phyloP scores from a whole-genome alignment of 1,139 yeast genomes.

The Saccharomyces pastorianus region DNA sequence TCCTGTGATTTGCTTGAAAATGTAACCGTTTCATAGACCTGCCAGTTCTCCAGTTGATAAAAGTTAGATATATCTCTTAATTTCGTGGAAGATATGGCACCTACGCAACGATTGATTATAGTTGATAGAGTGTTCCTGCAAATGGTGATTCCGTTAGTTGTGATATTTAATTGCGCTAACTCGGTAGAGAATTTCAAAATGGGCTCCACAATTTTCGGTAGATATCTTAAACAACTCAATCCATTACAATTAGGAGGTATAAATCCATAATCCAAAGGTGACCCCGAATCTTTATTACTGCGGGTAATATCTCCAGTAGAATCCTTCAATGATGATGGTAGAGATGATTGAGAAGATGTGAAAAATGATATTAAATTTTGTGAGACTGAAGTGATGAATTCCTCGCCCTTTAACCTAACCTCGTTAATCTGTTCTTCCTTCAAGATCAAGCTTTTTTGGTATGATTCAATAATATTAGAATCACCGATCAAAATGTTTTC shows the following conservation, averaged over 20 bases:
- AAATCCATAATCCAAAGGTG: conserved; percentile 40
- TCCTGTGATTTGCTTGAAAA: conserved; percentile 1
- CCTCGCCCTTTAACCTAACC: conserved; percentile 33
- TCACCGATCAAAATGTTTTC: conserved; percentile 30
- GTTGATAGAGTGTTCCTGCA: conserved; percentile 34
- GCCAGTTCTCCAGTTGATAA: conserved; percentile 40
- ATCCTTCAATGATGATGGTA: conserved; percentile 4
- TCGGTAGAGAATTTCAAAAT: conserved; percentile 37
- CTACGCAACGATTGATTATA: conserved; percentile 38
- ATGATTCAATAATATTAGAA: conserved; percentile 15
- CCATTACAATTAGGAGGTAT: conserved; percentile 57
- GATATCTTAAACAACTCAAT: conserved; percentile 44
- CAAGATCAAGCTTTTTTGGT: conserved; percentile 29
- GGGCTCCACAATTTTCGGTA: conserved; percentile 37
- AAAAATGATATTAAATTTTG: conserved; percentile 34
- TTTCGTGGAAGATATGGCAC: conserved; percentile 45
- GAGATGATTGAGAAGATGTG: conserved; percentile 31
- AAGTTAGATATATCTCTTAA: conserved; percentile 41
- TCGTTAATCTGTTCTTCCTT: conserved; percentile 34
- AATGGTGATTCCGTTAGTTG: conserved; percentile 33
- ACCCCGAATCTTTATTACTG: conserved; percentile 19
- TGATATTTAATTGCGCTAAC: conserved; percentile 38
- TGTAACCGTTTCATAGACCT: conserved; percentile 22
- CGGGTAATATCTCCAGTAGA: not conserved
- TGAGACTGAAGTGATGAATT: conserved; percentile 32